Conservation (phyloP, 1,139 yeast species). For the Yamadazyma sp. region DNA sequence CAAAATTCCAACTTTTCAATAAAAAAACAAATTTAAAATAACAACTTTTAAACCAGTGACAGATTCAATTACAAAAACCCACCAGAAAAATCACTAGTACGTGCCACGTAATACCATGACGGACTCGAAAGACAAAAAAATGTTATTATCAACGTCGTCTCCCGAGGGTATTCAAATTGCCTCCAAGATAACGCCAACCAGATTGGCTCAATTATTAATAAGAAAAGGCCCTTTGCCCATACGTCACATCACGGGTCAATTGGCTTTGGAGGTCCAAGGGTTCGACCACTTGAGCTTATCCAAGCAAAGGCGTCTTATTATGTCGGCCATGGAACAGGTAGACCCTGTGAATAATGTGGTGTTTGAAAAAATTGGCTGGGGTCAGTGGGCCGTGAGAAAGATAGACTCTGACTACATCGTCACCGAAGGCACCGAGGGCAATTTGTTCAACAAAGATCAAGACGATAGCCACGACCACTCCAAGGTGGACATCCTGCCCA, state of each 20-base stretch:
- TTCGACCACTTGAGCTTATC: conserved; percentile 80
- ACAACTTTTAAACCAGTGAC: too few species aligned
- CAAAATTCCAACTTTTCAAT: conserved; percentile 1
- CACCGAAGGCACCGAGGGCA: conserved; percentile 41
- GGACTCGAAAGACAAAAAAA: conserved; percentile 16
- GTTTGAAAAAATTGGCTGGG: conserved; percentile 97
- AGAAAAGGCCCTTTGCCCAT: conserved; percentile 88
- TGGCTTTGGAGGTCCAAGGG: conserved; percentile 72
- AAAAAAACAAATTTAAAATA: background rate
- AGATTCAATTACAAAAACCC: background rate
- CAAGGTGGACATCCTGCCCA: background rate
- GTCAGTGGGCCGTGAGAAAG: conserved; percentile 87
- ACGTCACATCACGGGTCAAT: conserved; percentile 80
- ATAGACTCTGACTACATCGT: conserved; percentile 52
- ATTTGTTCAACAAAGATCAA: conserved; percentile 17
- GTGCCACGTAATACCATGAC: background rate
- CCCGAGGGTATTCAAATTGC: conserved; percentile 92
- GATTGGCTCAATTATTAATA: conserved; percentile 67
- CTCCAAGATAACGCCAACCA: conserved; percentile 76
- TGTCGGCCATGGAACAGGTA: conserved; percentile 75
- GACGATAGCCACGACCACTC: conserved; percentile 16
- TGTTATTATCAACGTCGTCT: conserved; percentile 67
- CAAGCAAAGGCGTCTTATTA: conserved; percentile 85
- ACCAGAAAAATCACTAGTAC: background rate
- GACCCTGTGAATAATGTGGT: conserved; percentile 63